phyloP scores from a whole-genome alignment of 805 yeast genomes.

The Yarrowia osloensis region DNA sequence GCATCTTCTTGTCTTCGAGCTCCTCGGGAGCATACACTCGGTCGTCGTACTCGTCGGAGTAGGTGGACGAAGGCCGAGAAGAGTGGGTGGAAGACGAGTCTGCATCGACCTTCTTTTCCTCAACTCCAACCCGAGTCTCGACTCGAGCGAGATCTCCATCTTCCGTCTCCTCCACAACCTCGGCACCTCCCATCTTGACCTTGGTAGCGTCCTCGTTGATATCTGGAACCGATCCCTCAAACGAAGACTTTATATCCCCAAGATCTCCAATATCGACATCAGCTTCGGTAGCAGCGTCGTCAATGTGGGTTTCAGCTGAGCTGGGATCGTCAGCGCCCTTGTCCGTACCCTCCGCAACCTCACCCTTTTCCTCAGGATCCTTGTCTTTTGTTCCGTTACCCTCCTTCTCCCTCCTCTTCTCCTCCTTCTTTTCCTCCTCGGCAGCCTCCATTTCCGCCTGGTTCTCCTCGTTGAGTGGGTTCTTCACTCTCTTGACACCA shows the following conservation, averaged over 20 bases:
- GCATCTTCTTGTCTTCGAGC: constrained; percentile 35
- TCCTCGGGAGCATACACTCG: constrained; percentile 36
- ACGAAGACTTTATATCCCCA: background rate
- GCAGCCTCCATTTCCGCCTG: constrained; percentile 23
- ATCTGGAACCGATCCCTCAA: background rate
- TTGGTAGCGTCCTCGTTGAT: constrained; percentile 23
- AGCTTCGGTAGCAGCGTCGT: background rate
- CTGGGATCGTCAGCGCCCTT: background rate
- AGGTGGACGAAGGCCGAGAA: background rate
- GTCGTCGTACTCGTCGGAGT: constrained; percentile 24
- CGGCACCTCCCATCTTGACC: constrained; percentile 24
- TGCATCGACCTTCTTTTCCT: background rate
- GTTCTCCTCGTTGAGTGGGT: constrained; percentile 48
- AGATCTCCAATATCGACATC: background rate
- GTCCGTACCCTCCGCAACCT: too few relatives aligned
- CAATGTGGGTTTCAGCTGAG: background rate
- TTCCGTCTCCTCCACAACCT: constrained; percentile 14
- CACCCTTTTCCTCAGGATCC: too few relatives aligned
- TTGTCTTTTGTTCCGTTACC: background rate
- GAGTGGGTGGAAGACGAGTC: background rate
- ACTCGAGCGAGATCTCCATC: background rate
- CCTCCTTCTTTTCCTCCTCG: constrained; percentile 6
- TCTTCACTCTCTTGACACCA: constrained; percentile 52
- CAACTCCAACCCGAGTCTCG: background rate
- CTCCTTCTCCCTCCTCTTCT: constrained; percentile 25